phyloP scores from a whole-genome alignment of 208 protist species.

The Trypanosoma theileri region DNA sequence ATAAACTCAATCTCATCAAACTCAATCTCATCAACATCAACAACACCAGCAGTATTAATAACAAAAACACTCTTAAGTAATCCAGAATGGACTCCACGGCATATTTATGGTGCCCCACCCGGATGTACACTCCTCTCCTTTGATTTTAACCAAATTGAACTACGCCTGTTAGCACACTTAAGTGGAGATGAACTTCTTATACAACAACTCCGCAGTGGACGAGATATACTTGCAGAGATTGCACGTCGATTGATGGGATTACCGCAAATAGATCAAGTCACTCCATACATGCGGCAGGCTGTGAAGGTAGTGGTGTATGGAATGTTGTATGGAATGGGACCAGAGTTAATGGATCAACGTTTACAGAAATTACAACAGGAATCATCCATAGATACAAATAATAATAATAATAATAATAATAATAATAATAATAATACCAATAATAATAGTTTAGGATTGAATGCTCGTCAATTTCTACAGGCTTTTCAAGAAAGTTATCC shows the following conservation, averaged over 20 bases:
- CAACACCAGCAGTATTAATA: not conserved
- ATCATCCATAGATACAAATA: not conserved
- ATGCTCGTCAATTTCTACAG: constrained; percentile 44
- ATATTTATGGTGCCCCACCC: constrained; percentile 62
- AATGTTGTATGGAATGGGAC: constrained; percentile 88
- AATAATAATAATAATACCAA: not conserved
- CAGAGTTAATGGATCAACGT: constrained; percentile 51
- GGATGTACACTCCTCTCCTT: constrained; percentile 74
- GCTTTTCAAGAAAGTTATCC: constrained; percentile 69
- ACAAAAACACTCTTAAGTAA: constrained; percentile 27
- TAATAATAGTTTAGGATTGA: constrained; percentile 2
- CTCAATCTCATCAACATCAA: not conserved
- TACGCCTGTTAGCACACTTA: constrained; percentile 78
- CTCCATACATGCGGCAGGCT: constrained; percentile 44
- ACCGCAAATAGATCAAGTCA: constrained; percentile 25
- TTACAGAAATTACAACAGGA: constrained; percentile 23
- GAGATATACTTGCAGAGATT: constrained; percentile 56
- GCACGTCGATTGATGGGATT: constrained; percentile 44
- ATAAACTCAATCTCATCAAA: not conserved
- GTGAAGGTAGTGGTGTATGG: constrained; percentile 90
- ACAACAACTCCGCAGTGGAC: constrained; percentile 36
- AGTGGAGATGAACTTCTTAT: constrained; percentile 60
- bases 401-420: constrained; percentile 8
- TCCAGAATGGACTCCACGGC: constrained; percentile 56
- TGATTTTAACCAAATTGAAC: constrained; percentile 86